A percentile compares a stretch with the other conserved stretches of the same genome.
Conservation (phyloP, 2,329 filamentous ascomycete genomes). For the Orbilia quercus region DNA sequence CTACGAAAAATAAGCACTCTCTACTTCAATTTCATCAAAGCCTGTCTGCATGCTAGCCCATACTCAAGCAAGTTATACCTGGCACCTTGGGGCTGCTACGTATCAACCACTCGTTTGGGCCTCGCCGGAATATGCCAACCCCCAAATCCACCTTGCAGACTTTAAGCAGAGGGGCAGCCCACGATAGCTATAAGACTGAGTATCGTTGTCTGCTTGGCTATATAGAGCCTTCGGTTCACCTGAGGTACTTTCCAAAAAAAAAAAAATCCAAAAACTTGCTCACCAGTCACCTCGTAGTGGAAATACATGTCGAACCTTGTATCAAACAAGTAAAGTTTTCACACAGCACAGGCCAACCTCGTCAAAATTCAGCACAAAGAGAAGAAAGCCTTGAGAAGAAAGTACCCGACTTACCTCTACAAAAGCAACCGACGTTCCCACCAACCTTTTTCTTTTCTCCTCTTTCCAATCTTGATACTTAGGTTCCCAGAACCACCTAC, state of each 20-base stretch:
- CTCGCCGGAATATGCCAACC: conserved; percentile 21
- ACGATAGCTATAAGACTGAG: conserved; percentile 7
- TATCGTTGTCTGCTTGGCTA: conserved; percentile 29
- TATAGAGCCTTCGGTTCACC: conserved; percentile 42
- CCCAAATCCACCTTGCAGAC: conserved; percentile 20
- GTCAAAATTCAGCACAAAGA: conserved; percentile 39
- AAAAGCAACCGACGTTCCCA: conserved; percentile 46
- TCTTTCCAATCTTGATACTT: conserved; percentile 54
- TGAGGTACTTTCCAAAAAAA: conserved; percentile 9
- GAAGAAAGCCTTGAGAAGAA: conserved; percentile 47
- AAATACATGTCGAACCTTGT: conserved; percentile 49
- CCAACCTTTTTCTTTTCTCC: conserved; percentile 49
- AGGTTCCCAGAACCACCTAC: conserved; percentile 42
- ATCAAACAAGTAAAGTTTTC: conserved; percentile 51
- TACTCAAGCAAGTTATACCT: conserved; percentile 25
- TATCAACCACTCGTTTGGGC: conserved; percentile 34
- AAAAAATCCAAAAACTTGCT: conserved; percentile 46
- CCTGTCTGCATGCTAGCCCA: conserved; percentile 23
- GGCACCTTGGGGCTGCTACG: conserved; percentile 17
- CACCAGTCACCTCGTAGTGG: conserved; percentile 33
- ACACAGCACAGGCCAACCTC: conserved; percentile 31
- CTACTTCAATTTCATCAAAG: conserved; percentile 35
- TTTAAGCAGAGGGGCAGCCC: conserved; percentile 5
- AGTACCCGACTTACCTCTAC: conserved; percentile 54
- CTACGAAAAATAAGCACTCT: conserved; percentile 32